Base-by-base conservation (phyloP, 129 eudicot species). In the Oenanthe sinensis region DNA sequence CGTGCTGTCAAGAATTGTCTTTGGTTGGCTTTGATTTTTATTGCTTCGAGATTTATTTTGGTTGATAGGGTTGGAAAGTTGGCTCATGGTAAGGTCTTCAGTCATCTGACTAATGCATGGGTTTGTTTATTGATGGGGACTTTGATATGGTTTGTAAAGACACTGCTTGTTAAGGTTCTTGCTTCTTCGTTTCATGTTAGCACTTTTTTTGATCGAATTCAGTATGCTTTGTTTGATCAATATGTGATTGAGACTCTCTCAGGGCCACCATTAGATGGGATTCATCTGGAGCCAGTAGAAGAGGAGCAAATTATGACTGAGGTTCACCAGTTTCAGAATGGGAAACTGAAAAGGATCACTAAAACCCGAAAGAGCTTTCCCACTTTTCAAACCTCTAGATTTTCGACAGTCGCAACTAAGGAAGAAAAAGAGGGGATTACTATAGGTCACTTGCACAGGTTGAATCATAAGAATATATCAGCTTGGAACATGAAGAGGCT, bases 401-500 rank as follows among this genome's bases (percentile, higher is more conserved):
- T 90, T 81, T 85, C 96, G 0, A 86, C 77, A 68, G 77, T 63
- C n/a, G 49, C 83, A 37, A 86, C 90, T 1, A 87, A 83, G 54
- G 87, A 83, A 46, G 83, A 84, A 19, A 89, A 65, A 4, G 71
- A 65, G 71, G 71, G 40, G 71, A 65, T 58, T n/a, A 58, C 71
- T 65, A 65, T 65, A 24, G 71, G 40, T 65, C 71, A 65, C 40
- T 65, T 65, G 71, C 71, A 65, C 40, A 30, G 71, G 40, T 84
- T 49, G 86, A 85, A 33, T 89, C 92, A 0, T 88, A 89, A 58
- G 96, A 88, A 92, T 78, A 77, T 92, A 40, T 92, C 97, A 2
- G 97, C 93, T 44, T 92, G 97, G 97, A 92, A 92, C 63, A 92
- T 92, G 97, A 92, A 92, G 82, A 83, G 91, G 78, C 76, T 92